A percentile compares a stretch with the other conserved stretches of the same genome.
Conservation (phyloP, 306 rosid species). For the Quercus alba region DNA sequence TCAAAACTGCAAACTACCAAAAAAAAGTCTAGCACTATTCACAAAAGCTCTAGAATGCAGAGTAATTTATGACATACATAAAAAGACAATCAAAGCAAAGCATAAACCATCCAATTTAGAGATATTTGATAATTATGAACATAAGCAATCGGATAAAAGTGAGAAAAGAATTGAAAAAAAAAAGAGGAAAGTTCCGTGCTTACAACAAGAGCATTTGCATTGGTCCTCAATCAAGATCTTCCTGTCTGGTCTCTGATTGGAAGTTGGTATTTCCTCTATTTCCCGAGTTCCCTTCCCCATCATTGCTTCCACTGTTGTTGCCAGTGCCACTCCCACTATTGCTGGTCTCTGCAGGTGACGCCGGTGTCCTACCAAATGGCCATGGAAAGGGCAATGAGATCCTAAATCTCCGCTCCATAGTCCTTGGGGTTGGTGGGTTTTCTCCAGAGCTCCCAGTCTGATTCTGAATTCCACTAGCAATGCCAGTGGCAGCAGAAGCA, state of each 20-base stretch:
- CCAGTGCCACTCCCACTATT: conserved; percentile 50
- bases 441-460: conserved; percentile 20
- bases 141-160: neutral
- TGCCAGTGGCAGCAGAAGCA: conserved; percentile 4
- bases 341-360: conserved; percentile 63
- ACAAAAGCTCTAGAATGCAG: neutral
- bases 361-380: conserved; percentile 41
- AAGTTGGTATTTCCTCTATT: conserved; percentile 62
- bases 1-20: neutral
- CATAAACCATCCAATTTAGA: neutral
- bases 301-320: conserved; percentile 34
- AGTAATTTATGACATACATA: neutral
- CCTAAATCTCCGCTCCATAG: conserved; percentile 57
- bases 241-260: conserved; percentile 79
- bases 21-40: neutral
- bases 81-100: neutral
- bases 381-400: conserved; percentile 70
- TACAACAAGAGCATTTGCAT: conserved; percentile 38
- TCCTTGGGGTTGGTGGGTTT: conserved; percentile 31
- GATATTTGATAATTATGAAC: neutral
- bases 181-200: conserved; percentile 17
- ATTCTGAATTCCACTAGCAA: conserved; percentile 17
- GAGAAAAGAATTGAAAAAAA: neutral
- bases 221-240: conserved; percentile 76
- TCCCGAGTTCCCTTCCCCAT: conserved; percentile 53